Evolutionary conservation across 2,329 filamentous ascomycete genomes (phyloP), one percentile per base, ranked within the genome.

Genomic region (Leptographium flavum): DNA sequence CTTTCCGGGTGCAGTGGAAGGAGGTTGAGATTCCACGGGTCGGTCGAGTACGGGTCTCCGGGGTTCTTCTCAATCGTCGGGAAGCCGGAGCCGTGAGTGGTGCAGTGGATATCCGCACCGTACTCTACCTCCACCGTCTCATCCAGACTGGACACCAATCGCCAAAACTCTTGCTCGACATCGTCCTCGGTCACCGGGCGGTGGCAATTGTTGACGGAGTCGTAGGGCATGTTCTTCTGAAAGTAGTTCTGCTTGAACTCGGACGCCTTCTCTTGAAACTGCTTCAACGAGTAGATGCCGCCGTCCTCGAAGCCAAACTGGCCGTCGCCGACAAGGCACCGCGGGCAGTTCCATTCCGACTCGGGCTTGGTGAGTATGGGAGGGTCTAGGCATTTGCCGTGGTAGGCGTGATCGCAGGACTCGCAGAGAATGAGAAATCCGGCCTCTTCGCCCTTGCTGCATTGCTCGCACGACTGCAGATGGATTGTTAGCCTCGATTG

Each of bases 41-140:
- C 87, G 2, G 81, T 83, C 1, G 90, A 81, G 60, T 95, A 94
- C 0, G 82, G 73, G 58, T 95, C 84, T 40, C 81, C 77, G 1
- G 92, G 92, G 49, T 95, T 81, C 57, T 83, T 86, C 60, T 98
- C 92, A 9, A 93, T 79, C 0, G 90, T 96, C 0, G 92, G 92
- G 55, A 98, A 98, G 1, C 90, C 92, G 51, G 90, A 96, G 9
- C 92, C 92, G 57, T 98, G 92, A 0, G 92, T 98, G 0, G 92
- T 96, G 43, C 88, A 95, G 60, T 98, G 92, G 44, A 98, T 95
- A 56, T 98, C 92, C 10, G 92, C 92, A 33, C 92, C 92, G 56
- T 98, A 98, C 58, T 98, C 92, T 2, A 98, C 92, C 60, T 96
- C 92, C 1, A 96, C 88, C 0, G 87, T 93, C 61, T 96, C 92